Evolutionary conservation across 2,329 filamentous ascomycete species (phyloP).

Genomic region (Penicillium expansum): DNA sequence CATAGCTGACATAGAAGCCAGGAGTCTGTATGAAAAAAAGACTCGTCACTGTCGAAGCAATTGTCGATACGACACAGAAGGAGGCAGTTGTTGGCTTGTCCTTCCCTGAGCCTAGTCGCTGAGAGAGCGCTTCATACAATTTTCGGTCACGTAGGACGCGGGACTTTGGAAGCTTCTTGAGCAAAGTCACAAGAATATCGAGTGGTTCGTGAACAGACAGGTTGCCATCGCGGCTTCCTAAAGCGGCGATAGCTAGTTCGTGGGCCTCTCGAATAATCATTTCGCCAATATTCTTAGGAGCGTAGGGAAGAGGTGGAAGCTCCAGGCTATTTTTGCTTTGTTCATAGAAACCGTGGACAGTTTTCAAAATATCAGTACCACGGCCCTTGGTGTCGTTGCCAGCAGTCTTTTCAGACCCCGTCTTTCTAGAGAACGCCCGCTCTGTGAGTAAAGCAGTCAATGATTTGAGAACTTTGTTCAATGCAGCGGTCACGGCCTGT

Average conservation of each 20-base stretch:
- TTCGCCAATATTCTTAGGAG: slow-evolving; percentile 55
- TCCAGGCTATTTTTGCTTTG: slow-evolving; percentile 69
- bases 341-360: slow-evolving; percentile 65
- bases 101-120: slow-evolving; percentile 22
- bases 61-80: slow-evolving; percentile 37
- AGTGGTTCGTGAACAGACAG: slow-evolving; percentile 57
- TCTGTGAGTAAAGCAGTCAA: slow-evolving; percentile 47
- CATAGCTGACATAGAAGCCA: slow-evolving; percentile 40
- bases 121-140: slow-evolving; percentile 37
- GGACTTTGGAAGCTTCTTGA: slow-evolving; percentile 42
- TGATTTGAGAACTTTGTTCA: slow-evolving; percentile 32
- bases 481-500: slow-evolving; percentile 22
- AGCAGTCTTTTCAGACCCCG: slow-evolving; percentile 23
- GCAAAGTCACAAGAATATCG: slow-evolving; percentile 56
- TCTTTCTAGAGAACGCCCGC: slow-evolving; percentile 50
- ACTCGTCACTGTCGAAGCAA: slow-evolving; percentile 51
- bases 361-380: slow-evolving; percentile 53
- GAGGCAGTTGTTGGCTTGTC: slow-evolving; percentile 29
- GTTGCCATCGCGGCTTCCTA: slow-evolving; percentile 25
- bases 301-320: slow-evolving; percentile 59
- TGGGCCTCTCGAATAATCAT: slow-evolving; percentile 62
- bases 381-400: slow-evolving; percentile 18
- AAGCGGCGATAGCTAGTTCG: slow-evolving; percentile 33
- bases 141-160: slow-evolving; percentile 33
- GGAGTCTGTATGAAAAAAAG: slow-evolving; percentile 38